These are phyloP conservation scores for Pythium coloratum DNA, from an alignment of 352 stramenopile species.

Conservation along the genomic window DNA sequence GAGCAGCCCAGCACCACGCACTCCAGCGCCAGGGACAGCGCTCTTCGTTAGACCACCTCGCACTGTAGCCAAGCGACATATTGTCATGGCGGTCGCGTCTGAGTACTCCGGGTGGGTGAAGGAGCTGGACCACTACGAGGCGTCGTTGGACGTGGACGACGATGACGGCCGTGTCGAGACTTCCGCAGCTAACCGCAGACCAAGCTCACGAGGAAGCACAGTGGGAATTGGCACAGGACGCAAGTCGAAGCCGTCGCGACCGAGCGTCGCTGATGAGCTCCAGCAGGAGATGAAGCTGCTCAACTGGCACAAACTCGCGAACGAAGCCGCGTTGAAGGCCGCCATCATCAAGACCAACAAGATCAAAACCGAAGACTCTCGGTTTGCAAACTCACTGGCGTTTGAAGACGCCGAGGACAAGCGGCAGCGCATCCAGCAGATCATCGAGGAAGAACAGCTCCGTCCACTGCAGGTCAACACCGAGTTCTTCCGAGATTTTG, in stretches of 20 bases:
- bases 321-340: slow-evolving; percentile 91
- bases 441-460: slow-evolving; percentile 91
- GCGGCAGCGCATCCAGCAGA: slow-evolving; percentile 87
- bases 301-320: slow-evolving; percentile 94
- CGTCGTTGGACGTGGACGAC: slow-evolving; percentile 23
- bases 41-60: neutral
- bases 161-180: slow-evolving; percentile 38
- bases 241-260: slow-evolving; percentile 26
- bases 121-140: slow-evolving; percentile 59
- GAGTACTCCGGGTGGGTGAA: slow-evolving; percentile 56
- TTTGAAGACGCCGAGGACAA: slow-evolving; percentile 77
- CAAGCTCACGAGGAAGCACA: slow-evolving; percentile 15
- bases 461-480: slow-evolving; percentile 90
- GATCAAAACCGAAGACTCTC: slow-evolving; percentile 73
- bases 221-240: slow-evolving; percentile 25
- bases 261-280: slow-evolving; percentile 66
- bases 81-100: slow-evolving; percentile 26
- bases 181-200: neutral
- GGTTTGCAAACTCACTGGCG: slow-evolving; percentile 43
- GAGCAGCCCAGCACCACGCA: neutral
- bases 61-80: neutral
- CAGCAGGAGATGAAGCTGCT: slow-evolving; percentile 93
- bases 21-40: neutral
- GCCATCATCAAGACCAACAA: slow-evolving; percentile 89
- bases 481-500: slow-evolving; percentile 86